These are phyloP conservation scores for Fusarium oligoseptatum DNA, from an alignment of 2,329 filamentous ascomycete species.

Conservation along the genomic window DNA sequence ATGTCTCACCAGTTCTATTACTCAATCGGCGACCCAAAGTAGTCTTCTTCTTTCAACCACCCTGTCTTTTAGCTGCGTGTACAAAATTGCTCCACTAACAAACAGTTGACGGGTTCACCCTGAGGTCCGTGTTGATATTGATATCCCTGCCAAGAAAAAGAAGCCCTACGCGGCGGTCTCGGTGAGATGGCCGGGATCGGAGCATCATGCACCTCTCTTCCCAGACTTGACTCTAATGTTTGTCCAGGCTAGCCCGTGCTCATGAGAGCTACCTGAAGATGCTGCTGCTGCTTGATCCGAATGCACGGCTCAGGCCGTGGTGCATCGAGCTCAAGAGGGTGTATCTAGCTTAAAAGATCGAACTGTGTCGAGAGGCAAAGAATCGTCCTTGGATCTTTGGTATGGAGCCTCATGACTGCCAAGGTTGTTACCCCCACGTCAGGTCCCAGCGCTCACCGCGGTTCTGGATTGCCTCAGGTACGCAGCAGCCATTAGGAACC, in stretches of 20 bases:
- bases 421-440: not conserved
- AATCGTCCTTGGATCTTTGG: not conserved
- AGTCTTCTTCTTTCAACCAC: not conserved
- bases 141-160: not conserved
- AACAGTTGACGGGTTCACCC: not conserved
- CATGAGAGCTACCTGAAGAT: not conserved
- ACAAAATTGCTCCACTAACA: not conserved
- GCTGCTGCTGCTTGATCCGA: not conserved
- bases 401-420: not conserved
- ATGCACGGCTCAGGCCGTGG: not conserved
- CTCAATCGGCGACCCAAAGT: not conserved
- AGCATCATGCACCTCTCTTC: not conserved
- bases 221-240: not conserved
- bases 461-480: not conserved
- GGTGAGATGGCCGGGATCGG: constrained; percentile 7
- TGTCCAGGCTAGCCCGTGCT: not conserved
- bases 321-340: not conserved
- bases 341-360: not conserved
- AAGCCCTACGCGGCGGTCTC: not conserved
- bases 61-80: not conserved
- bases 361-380: not conserved
- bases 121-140: not conserved
- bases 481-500: not conserved
- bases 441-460: not conserved
- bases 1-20: not conserved